Percentiles rank a stretch among this genome's conserved stretches.
Conservation (phyloP, 106 monocot species). For the Iris macrosiphon region DNA sequence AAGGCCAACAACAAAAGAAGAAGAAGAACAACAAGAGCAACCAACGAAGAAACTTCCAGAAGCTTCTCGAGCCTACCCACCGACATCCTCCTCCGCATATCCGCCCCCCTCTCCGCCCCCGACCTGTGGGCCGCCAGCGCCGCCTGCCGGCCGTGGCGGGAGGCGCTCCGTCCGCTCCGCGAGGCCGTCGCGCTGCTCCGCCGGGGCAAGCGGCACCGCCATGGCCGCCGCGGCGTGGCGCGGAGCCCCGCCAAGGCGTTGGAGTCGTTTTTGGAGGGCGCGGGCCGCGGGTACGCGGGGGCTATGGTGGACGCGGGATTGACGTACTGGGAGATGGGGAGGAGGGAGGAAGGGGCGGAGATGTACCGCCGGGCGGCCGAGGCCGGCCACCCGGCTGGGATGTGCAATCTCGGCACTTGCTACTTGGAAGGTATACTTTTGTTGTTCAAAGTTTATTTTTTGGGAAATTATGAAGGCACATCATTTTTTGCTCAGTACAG, state of each 20-base stretch:
- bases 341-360: conserved; percentile 40
- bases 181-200: conserved; percentile 52
- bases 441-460: not conserved
- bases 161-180: conserved; percentile 41
- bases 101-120: conserved; percentile 39
- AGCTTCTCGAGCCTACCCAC: conserved; percentile 33
- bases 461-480: too few species aligned
- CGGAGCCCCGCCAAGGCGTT: conserved; percentile 29
- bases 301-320: conserved; percentile 79
- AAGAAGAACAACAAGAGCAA: too few species aligned
- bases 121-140: conserved; percentile 34
- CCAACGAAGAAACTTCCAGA: not conserved
- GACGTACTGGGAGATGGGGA: conserved; percentile 66
- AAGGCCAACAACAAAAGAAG: too few species aligned
- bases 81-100: conserved; percentile 29
- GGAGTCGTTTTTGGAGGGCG: conserved; percentile 43
- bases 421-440: conserved; percentile 47
- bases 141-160: conserved; percentile 45
- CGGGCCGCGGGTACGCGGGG: conserved; percentile 34
- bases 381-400: conserved; percentile 40
- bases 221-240: conserved; percentile 10
- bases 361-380: conserved; percentile 54
- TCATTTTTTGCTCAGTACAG: not conserved
- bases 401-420: conserved; percentile 53
- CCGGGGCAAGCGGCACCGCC: conserved; percentile 56